Conservation (phyloP, 106 monocot species). For the Iris macrosiphon region DNA sequence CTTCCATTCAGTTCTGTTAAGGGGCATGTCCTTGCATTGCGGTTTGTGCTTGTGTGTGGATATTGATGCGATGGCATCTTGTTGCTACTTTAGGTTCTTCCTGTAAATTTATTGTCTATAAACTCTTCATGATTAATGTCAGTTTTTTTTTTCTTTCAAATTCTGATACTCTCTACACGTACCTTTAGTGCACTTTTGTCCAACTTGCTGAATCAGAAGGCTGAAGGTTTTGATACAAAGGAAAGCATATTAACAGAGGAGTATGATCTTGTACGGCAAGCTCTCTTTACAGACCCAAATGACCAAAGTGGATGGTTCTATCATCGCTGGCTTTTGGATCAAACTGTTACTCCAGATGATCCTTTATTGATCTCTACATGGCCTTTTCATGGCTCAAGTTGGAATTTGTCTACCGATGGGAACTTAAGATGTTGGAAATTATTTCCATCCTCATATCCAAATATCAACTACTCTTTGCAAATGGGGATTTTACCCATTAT, state of each 20-base stretch:
- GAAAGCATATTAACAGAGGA: conserved; percentile 65
- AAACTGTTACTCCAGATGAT: conserved; percentile 36
- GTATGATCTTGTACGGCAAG: conserved; percentile 57
- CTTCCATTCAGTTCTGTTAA: no score
- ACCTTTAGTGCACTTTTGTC: conserved; percentile 71
- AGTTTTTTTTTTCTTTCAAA: no score
- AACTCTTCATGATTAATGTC: no score
- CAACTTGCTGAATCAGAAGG: conserved; percentile 56
- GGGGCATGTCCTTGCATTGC: no score
- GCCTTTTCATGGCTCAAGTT: conserved; percentile 53
- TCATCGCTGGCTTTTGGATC: conserved; percentile 94
- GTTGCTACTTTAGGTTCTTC: no score
- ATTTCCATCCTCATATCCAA: conserved; percentile 2
- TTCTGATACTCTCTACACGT: no score
- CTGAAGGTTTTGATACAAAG: conserved; percentile 39
- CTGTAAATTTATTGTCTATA: no score
- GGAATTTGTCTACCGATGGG: conserved; percentile 19
- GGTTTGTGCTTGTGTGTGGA: no score
- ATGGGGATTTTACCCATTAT: conserved; percentile 19
- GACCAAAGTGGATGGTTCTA: conserved; percentile 99
- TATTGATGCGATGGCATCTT: no score
- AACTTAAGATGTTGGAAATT: conserved; percentile 8
- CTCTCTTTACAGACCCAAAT: conserved; percentile 87
- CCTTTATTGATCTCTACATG: conserved; percentile 59
- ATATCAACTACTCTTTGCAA: conserved; percentile 2